Conservation (phyloP, 768 basidiomycete genomes). For the Phlebiopsis gigantea region DNA sequence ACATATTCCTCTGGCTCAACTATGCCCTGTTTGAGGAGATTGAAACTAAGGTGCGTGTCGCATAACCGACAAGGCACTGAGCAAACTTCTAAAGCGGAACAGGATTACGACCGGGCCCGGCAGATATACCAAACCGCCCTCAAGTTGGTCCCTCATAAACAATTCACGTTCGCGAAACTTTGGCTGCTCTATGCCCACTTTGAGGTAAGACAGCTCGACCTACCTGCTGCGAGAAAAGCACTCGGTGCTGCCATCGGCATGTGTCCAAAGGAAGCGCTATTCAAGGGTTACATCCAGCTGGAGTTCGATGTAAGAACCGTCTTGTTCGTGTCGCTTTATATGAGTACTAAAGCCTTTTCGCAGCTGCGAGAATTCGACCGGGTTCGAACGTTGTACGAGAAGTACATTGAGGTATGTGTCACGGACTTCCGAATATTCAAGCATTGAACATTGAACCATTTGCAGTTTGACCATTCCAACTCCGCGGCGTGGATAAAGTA, state of each 20-base stretch:
- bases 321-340: background rate
- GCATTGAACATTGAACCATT: background rate
- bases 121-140: conserved; percentile 92
- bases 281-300: conserved; percentile 94
- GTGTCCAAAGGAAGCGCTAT: conserved; percentile 92
- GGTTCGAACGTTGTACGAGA: conserved; percentile 87
- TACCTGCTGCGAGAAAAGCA: conserved; percentile 82
- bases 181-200: conserved; percentile 94
- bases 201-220: conserved; percentile 78
- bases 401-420: conserved; percentile 77
- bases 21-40: conserved; percentile 98
- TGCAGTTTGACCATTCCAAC: conserved; percentile 80
- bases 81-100: background rate
- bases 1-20: conserved; percentile 90
- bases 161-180: conserved; percentile 96
- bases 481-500: conserved; percentile 94
- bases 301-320: conserved; percentile 69
- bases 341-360: conserved; percentile 10
- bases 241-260: conserved; percentile 90
- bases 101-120: conserved; percentile 83
- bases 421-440: background rate
- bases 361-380: conserved; percentile 94
- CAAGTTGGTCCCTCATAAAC: conserved; percentile 88
- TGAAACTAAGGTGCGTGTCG: conserved; percentile 75
- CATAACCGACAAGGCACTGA: background rate